phyloP scores from a whole-genome alignment of 169 alveolate species.

The Babesia ovis region DNA sequence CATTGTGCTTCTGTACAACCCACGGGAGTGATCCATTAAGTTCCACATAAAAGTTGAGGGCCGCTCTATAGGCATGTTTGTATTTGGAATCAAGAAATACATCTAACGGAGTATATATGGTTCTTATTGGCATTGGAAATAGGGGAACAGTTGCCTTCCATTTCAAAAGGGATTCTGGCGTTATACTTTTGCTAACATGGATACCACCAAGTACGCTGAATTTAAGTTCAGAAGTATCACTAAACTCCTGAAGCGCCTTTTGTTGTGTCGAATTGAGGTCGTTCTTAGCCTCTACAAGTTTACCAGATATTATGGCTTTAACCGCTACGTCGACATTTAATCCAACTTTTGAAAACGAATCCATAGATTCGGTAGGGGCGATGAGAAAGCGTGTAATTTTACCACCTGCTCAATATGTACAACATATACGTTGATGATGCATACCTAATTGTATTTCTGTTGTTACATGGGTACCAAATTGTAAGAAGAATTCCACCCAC shows the following conservation, averaged over 20 bases:
- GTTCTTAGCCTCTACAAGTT: not conserved
- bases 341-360: slow-evolving; percentile 44
- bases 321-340: slow-evolving; percentile 46
- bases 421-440: not conserved
- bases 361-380: slow-evolving; percentile 45
- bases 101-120: slow-evolving; percentile 21
- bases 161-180: slow-evolving; percentile 46
- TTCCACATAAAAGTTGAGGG: slow-evolving; percentile 51
- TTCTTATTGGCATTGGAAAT: slow-evolving; percentile 64
- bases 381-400: slow-evolving; percentile 45
- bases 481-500: slow-evolving; percentile 64
- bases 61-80: slow-evolving; percentile 43
- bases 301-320: slow-evolving; percentile 51
- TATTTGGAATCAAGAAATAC: slow-evolving; percentile 27
- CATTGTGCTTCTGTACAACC: slow-evolving; percentile 53
- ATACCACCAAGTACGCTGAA: slow-evolving; percentile 67
- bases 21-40: slow-evolving; percentile 62
- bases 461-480: slow-evolving; percentile 64
- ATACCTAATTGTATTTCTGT: slow-evolving; percentile 57
- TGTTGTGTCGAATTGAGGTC: slow-evolving; percentile 20
- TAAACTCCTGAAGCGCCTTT: slow-evolving; percentile 27
- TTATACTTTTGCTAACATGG: slow-evolving; percentile 52
- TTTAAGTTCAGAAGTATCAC: slow-evolving; percentile 37
- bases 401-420: slow-evolving; percentile 38
- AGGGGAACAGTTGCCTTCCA: slow-evolving; percentile 65